These are phyloP conservation scores for Acer yangbiense DNA, from an alignment of 345 rosid species.

Conservation along the genomic window DNA sequence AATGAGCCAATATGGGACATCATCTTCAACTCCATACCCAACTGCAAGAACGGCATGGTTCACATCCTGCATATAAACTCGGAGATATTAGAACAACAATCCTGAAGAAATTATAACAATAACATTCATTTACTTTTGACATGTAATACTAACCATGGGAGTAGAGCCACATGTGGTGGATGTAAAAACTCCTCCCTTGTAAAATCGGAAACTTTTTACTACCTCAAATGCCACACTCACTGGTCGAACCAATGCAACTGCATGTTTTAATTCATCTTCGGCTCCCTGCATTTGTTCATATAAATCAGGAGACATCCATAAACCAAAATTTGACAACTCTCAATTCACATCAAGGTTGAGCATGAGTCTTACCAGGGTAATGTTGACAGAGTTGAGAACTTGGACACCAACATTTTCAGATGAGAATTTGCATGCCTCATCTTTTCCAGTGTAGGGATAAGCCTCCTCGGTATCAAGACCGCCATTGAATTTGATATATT, in stretches of 20 bases:
- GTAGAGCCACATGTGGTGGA: constrained; percentile 62
- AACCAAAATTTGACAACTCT: not conserved
- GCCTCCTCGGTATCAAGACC: constrained; percentile 95
- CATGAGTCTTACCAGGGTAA: constrained; percentile 64
- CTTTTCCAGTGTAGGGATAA: constrained; percentile 72
- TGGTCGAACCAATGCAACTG: constrained; percentile 85
- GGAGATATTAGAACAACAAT: constrained; percentile 1
- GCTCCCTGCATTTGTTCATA: constrained; percentile 60
- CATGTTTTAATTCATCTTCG: constrained; percentile 88
- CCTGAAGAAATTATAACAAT: not conserved
- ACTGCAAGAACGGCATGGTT: constrained; percentile 97
- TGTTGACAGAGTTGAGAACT: constrained; percentile 74
- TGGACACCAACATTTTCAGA: constrained; percentile 72
- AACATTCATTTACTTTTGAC: not conserved
- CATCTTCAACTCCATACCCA: constrained; percentile 87
- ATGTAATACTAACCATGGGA: constrained; percentile 56
- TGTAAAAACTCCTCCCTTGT: constrained; percentile 85
- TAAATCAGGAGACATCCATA: not conserved
- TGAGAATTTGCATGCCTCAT: constrained; percentile 75
- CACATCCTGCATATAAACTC: constrained; percentile 65
- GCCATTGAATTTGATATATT: constrained; percentile 86
- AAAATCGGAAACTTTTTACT: constrained; percentile 58
- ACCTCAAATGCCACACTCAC: constrained; percentile 95
- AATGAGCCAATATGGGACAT: constrained; percentile 82
- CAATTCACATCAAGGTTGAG: not conserved